Conservation (phyloP, 164 flowering plant species). For the Stephania yunnanensis region DNA sequence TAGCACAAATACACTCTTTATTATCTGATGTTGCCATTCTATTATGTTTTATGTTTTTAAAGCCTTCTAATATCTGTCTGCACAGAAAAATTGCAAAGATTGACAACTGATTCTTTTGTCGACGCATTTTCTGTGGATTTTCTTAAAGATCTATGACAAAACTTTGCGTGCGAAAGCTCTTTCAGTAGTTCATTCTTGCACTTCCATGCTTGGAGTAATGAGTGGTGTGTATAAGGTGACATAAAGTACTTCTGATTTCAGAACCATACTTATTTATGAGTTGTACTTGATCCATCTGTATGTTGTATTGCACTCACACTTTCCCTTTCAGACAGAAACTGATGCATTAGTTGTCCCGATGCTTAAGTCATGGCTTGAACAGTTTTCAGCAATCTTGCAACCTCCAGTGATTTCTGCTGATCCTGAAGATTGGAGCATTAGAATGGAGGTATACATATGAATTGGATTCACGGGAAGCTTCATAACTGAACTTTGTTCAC, state of each 20-base stretch:
- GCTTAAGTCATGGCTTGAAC: conserved; percentile 76
- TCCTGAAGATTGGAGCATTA: conserved; percentile 92
- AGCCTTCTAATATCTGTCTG: background rate
- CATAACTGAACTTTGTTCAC: background rate
- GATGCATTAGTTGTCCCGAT: conserved; percentile 49
- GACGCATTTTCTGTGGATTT: background rate
- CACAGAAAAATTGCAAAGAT: background rate
- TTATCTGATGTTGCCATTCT: background rate
- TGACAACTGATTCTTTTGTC: background rate
- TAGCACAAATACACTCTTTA: background rate
- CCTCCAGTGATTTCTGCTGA: conserved; percentile 69
- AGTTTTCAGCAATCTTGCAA: conserved; percentile 53
- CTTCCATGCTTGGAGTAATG: conserved; percentile 71
- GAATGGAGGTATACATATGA: conserved; percentile 66
- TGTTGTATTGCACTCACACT: conserved; percentile 17
- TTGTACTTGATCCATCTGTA: conserved; percentile 1
- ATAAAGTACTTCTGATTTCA: background rate
- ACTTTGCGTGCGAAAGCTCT: conserved; percentile 66
- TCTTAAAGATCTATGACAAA: conserved; percentile 65
- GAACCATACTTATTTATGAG: background rate
- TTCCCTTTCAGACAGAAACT: conserved; percentile 56
- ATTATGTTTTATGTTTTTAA: background rate
- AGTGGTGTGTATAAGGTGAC: conserved; percentile 79
- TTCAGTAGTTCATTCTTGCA: conserved; percentile 67
- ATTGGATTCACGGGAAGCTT: background rate